Conservation (phyloP, 768 basidiomycete genomes). For the Nevesoporus exiguus region DNA sequence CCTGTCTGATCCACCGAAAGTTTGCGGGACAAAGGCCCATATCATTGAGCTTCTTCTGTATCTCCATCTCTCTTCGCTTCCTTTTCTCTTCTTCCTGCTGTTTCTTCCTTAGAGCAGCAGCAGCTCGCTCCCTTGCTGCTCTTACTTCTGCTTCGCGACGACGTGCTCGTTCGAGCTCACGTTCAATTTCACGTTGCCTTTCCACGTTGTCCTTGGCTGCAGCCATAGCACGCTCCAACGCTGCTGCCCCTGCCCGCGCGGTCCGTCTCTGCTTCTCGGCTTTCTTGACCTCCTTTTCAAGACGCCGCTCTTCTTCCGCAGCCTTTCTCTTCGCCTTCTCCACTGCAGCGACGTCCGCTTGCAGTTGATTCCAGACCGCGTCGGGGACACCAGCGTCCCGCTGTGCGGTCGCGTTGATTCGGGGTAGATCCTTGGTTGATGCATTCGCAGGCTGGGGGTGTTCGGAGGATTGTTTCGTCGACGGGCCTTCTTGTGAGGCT, state of each 20-base stretch:
- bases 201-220: constrained; percentile 19
- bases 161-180: constrained; percentile 28
- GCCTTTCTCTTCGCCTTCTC: constrained; percentile 19
- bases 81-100: constrained; percentile 39
- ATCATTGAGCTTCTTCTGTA: constrained; percentile 40
- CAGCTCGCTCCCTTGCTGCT: constrained; percentile 24
- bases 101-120: constrained; percentile 30
- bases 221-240: constrained; percentile 16
- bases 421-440: constrained; percentile 1
- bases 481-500: neutral
- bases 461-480: neutral
- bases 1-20: constrained; percentile 42
- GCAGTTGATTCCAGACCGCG: constrained; percentile 49
- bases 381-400: constrained; percentile 57
- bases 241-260: constrained; percentile 10
- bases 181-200: constrained; percentile 25
- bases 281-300: constrained; percentile 18
- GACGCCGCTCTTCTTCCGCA: constrained; percentile 17
- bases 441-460: neutral
- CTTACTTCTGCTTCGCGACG: constrained; percentile 26
- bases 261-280: constrained; percentile 9
- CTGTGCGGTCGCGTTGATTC: constrained; percentile 4
- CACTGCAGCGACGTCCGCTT: constrained; percentile 33
- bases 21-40: constrained; percentile 52
- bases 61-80: constrained; percentile 22